A percentile compares a stretch with the other conserved stretches of the same genome.
phyloP scores from a whole-genome alignment of 176 grass and related monocot genomes.

The Melocanna baccifera region DNA sequence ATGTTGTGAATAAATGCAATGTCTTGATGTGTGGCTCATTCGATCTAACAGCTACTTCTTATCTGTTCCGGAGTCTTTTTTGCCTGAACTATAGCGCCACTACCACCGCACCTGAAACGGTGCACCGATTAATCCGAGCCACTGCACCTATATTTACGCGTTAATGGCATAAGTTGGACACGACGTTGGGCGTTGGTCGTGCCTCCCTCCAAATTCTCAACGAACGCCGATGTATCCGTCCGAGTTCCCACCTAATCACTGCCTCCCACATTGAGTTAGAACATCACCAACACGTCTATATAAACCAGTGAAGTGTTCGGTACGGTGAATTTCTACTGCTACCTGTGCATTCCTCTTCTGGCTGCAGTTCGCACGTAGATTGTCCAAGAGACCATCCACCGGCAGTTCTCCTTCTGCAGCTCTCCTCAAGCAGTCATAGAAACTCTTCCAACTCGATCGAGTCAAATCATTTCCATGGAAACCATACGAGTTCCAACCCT shows the following conservation, averaged over 20 bases:
- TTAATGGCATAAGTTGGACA: slow-evolving; percentile 18
- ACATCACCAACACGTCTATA: not conserved
- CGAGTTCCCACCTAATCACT: slow-evolving; percentile 21
- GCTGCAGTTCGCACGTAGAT: not conserved
- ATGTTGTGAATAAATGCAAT: no score
- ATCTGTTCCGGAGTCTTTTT: not conserved
- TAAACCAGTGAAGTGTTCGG: not conserved
- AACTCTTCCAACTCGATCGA: not conserved
- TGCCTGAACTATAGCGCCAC: not conserved
- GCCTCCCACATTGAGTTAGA: not conserved
- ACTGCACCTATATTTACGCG: slow-evolving; percentile 30
- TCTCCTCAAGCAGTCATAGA: no score
- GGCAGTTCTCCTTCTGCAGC: no score
- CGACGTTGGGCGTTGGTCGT: slow-evolving; percentile 18
- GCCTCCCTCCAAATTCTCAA: slow-evolving; percentile 49
- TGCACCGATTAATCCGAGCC: not conserved
- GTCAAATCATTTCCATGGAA: slow-evolving; percentile 20
- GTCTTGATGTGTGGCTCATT: no score
- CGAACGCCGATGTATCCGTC: slow-evolving; percentile 29
- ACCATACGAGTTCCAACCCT: not conserved
- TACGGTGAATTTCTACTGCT: not conserved
- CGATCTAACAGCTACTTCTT: no score
- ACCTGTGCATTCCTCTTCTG: not conserved
- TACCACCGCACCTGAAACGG: no score
- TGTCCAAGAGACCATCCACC: not conserved